These are phyloP conservation scores for button mushroom (Agaricus bisporus) DNA, from an alignment of 768 basidiomycete species.

Conservation along the genomic window DNA sequence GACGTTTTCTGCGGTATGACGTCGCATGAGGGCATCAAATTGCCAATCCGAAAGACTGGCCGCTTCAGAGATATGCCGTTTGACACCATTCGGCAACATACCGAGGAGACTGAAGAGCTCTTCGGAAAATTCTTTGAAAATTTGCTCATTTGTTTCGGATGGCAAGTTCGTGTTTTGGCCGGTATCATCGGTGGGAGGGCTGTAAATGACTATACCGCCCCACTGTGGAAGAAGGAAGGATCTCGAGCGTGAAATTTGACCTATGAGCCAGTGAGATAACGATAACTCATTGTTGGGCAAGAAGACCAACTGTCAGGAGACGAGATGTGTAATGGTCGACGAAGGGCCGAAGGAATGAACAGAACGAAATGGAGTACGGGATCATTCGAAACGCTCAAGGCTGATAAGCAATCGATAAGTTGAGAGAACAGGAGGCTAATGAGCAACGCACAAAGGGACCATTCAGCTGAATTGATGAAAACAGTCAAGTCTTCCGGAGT, in stretches of 20 bases:
- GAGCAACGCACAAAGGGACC: slow-evolving; percentile 71
- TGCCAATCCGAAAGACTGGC: slow-evolving; percentile 64
- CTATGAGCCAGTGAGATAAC: slow-evolving; percentile 25
- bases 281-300: not conserved
- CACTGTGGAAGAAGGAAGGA: slow-evolving; percentile 92
- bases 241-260: slow-evolving; percentile 38
- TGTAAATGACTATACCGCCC: slow-evolving; percentile 82
- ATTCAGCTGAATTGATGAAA: slow-evolving; percentile 94
- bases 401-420: slow-evolving; percentile 31
- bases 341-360: slow-evolving; percentile 72
- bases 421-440: not conserved
- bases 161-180: slow-evolving; percentile 29
- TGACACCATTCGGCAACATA: slow-evolving; percentile 51
- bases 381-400: slow-evolving; percentile 88
- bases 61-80: slow-evolving; percentile 15
- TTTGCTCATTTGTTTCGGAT: slow-evolving; percentile 35
- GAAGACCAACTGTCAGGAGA: slow-evolving; percentile 38
- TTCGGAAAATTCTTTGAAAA: slow-evolving; percentile 59
- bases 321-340: slow-evolving; percentile 65
- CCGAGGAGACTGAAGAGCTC: slow-evolving; percentile 83
- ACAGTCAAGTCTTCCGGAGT: slow-evolving; percentile 82
- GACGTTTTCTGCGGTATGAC: slow-evolving; percentile 64
- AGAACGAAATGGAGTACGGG: slow-evolving; percentile 91
- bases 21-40: slow-evolving; percentile 69
- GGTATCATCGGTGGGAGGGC: slow-evolving; percentile 36